Conservation (phyloP, 179 eudicot species). For the Beta lomatogona region DNA sequence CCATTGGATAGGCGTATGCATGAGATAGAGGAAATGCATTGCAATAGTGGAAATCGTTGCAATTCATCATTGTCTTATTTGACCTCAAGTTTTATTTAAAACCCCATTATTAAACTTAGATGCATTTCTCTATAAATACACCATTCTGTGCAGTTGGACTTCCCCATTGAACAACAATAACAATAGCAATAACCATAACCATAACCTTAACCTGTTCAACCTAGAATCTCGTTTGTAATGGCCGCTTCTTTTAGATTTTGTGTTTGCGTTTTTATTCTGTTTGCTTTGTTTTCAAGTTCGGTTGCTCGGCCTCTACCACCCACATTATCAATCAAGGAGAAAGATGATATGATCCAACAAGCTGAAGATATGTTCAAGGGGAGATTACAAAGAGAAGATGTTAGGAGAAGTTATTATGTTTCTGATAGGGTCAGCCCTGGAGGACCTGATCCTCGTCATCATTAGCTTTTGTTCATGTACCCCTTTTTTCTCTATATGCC, state of each 20-base stretch:
- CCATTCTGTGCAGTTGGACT: slow-evolving; percentile 5
- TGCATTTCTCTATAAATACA: slow-evolving; percentile 14
- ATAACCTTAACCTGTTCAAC: not conserved
- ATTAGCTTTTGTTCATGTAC: not conserved
- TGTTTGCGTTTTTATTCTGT: slow-evolving; percentile 26
- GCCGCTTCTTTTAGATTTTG: slow-evolving; percentile 18
- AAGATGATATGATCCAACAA: slow-evolving; percentile 21
- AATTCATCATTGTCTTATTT: slow-evolving; percentile 22
- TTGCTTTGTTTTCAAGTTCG: slow-evolving; percentile 16
- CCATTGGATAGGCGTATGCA: slow-evolving; percentile 12
- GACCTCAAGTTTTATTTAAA: not conserved
- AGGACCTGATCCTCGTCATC: slow-evolving; percentile 41
- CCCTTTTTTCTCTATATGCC: not conserved
- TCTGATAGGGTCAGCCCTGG: slow-evolving; percentile 32
- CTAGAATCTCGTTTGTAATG: slow-evolving; percentile 3
- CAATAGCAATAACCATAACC: not conserved
- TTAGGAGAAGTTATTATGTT: slow-evolving; percentile 18
- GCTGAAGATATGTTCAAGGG: slow-evolving; percentile 27
- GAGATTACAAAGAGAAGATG: slow-evolving; percentile 18
- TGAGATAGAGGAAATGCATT: not conserved
- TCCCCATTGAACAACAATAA: not conserved
- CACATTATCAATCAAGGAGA: slow-evolving; percentile 7
- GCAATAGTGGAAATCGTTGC: slow-evolving; percentile 27
- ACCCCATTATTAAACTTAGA: not conserved
- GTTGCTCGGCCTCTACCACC: slow-evolving; percentile 20